Evolutionary conservation across 106 monocot species (phyloP), one percentile per base, ranked within the genome.

Genomic region (Dendrobium huoshanense): DNA sequence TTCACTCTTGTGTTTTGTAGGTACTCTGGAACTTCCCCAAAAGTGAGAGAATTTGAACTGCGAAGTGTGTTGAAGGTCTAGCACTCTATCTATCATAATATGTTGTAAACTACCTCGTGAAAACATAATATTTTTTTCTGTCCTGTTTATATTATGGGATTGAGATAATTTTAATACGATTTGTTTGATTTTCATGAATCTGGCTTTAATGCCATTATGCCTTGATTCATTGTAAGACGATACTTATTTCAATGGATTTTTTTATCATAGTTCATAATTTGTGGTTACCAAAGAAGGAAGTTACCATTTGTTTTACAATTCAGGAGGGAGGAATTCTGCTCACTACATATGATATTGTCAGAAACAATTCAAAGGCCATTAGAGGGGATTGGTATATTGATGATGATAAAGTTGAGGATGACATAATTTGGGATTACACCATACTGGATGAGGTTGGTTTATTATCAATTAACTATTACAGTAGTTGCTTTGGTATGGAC

Each of bases 331-430:
- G 99, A 25, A 79, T 99, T 83, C 95, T 99, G 83, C 87, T 99
- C 40, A 95, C 99, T 33, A 99, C 99, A 47, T 99, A 99, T 83
- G 99, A 99, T 82, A 99, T 99, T 84, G 89, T 99, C 10, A 83
- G 99, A 59, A 93, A 87, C 80, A 99, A 93, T 72, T 93, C 81
- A 74, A 99, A 95, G 79, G 83, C 84, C 43, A 84, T 99, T 80
- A 85, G 91, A 84, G 99, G 91, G 44, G 88, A 90, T 79, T 79
- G 55, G 58, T 87, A 85, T 77, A 55, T 82, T 70, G 33, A 78
- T 61, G 76, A 43, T 9, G 85, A 87, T 74, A 65, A 24, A 67
- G 72, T 41, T 9, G 88, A 87, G 18, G 99, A 99, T 67, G 93
- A 87, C 22, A 78, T 82, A 59, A 15, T 91, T 33, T 99, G 99